Evolutionary conservation across 176 grass and related monocot species (phyloP).

Genomic region (Aechmea fasciata): DNA sequence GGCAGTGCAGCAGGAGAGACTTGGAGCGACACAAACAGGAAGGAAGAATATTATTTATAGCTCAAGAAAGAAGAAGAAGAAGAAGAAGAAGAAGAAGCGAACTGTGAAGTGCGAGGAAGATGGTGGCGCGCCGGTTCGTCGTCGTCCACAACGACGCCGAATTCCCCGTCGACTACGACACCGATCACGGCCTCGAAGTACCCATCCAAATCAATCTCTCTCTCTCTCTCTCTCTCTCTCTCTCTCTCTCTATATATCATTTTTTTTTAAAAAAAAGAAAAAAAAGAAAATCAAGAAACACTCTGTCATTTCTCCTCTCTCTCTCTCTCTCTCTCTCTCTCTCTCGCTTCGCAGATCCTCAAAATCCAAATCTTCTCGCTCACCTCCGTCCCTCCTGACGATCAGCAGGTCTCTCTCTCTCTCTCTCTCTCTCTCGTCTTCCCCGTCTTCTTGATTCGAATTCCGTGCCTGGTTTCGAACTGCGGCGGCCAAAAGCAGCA

Average conservation of each 20-base stretch:
- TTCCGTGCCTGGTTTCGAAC: constrained; percentile 4
- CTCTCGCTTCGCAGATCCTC: constrained; percentile 27
- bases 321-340: too few species aligned
- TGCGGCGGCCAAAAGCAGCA: not conserved
- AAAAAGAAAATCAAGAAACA: not conserved
- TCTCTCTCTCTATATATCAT: too few species aligned
- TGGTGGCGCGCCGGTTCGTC: constrained; percentile 63
- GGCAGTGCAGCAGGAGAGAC: too few species aligned
- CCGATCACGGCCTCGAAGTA: constrained; percentile 57
- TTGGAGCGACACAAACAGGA: too few species aligned
- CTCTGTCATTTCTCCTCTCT: not conserved
- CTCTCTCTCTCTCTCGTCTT: not conserved
- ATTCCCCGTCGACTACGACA: constrained; percentile 61
- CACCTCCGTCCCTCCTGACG: constrained; percentile 68
- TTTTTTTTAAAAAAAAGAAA: not conserved
- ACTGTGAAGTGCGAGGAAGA: not conserved
- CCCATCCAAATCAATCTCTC: not conserved
- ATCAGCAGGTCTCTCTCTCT: constrained; percentile 48
- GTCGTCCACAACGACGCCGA: constrained; percentile 36
- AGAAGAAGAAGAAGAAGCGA: not conserved
- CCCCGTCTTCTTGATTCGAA: not conserved
- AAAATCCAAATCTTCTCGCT: constrained; percentile 84
- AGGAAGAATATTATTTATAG: too few species aligned
- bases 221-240: not conserved
- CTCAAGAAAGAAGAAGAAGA: not conserved